Evolutionary conservation across 345 rosid genomes (phyloP).

Genomic region (Brassica juncea): DNA sequence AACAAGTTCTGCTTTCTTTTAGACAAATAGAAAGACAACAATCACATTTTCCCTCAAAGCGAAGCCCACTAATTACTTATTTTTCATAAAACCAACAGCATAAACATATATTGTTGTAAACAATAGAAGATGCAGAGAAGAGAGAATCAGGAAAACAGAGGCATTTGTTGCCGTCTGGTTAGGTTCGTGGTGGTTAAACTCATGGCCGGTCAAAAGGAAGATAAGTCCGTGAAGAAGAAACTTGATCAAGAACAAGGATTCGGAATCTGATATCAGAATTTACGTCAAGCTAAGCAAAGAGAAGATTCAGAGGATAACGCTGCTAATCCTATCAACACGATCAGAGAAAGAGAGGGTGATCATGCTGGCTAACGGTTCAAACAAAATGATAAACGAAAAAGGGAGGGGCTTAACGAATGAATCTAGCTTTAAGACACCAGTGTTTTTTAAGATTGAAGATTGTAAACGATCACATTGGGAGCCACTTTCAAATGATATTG

Average conservation of each 20-base stretch:
- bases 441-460: no score
- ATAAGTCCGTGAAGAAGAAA: constrained; percentile 19
- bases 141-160: no score
- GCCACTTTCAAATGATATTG: no score
- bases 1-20: not conserved
- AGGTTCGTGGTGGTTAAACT: constrained; percentile 29
- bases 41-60: constrained; percentile 38
- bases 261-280: constrained; percentile 33
- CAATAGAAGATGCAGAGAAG: no score
- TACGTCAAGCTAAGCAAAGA: constrained; percentile 29
- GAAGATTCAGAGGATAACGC: constrained; percentile 39
- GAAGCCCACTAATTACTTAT: not conserved
- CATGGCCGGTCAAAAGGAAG: constrained; percentile 14
- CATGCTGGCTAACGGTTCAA: not conserved
- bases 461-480: no score
- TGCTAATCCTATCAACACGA: not conserved
- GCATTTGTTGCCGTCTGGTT: no score
- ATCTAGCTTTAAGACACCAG: no score
- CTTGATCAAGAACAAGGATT: constrained; percentile 28
- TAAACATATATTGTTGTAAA: no score
- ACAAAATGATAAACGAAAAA: no score
- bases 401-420: no score
- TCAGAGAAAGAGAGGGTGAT: constrained; percentile 25
- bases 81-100: no score
- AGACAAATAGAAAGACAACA: not conserved